Evolutionary conservation across 371 early-diverging fungal species (phyloP), one percentile per base, ranked within the genome.

Genomic region (Saksenaea oblongispora): DNA sequence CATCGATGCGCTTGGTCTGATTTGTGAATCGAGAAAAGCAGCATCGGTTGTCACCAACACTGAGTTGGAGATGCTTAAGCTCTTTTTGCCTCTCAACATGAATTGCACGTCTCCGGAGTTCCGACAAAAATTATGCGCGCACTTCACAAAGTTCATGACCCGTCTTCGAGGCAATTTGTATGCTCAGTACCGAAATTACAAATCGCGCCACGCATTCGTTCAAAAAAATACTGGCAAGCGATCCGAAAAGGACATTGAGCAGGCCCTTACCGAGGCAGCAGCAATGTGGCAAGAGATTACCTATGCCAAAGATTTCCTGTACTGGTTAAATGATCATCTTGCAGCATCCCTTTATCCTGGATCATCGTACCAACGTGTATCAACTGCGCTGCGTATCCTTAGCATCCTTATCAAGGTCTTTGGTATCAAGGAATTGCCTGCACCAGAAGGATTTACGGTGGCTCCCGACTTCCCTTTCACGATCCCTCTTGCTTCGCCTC

Each of bases 51-150:
- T 90, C 5, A 84, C 84, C 7, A 60, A 63, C 10, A 70, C 74
- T 17, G 92, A 93, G 63, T 61, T 84, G 28, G 76, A 80, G 0
- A 73, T 91, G 63, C 47, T 92, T 8, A 77, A 78, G 47, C 66
- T 77, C 26, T 86, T 91, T 44, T 70, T 93, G 10, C 84, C 85
- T 0, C 82, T 89, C 24, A 90, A 91, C 63, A 68, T 88, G 75
- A 89, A 87, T 61, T 83, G 85, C 4, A 88, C 89, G 5, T 86
- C 87, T 1, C 90, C 93, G 0, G 92, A 92, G 37, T 93, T 91
- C 65, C 87, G 93, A n/a, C 93, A 93, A 66, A 86, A 83, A 61
- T 73, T 91, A 51, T 79, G 80, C 41, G 82, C 85, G 4, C 80
- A 88, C 47, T 63, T 91, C 27, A 79, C 83, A 15, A 82, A 86